These are phyloP conservation scores for Favolaschia claudopus DNA, from an alignment of 768 basidiomycete genomes.

Conservation along the genomic window DNA sequence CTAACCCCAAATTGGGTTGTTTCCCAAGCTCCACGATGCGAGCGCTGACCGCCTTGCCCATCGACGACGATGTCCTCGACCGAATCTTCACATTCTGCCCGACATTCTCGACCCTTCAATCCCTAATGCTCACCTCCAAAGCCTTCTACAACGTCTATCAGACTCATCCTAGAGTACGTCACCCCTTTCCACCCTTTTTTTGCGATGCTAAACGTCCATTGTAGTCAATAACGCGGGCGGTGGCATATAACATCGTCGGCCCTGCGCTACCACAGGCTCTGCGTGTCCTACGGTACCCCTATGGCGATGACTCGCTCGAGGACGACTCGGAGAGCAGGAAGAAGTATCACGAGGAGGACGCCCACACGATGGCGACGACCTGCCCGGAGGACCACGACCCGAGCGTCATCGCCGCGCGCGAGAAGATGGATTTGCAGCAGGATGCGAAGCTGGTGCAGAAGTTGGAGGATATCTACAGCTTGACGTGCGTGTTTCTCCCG, in stretches of 20 bases:
- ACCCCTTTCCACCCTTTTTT: neutral
- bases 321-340: neutral
- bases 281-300: conserved; percentile 21
- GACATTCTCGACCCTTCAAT: conserved; percentile 27
- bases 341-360: neutral
- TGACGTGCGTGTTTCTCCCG: neutral
- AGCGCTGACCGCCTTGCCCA: conserved; percentile 14
- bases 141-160: conserved; percentile 30
- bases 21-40: conserved; percentile 7
- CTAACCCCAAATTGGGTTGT: too few relatives aligned
- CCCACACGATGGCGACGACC: neutral
- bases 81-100: conserved; percentile 33
- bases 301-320: neutral
- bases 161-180: conserved; percentile 24
- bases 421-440: neutral
- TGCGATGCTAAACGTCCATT: neutral
- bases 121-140: conserved; percentile 30
- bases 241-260: conserved; percentile 36
- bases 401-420: neutral
- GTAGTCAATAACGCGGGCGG: conserved; percentile 29
- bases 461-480: conserved; percentile 6
- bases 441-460: neutral
- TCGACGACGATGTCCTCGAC: conserved; percentile 35
- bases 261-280: conserved; percentile 35
- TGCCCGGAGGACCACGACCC: conserved; percentile 6